Evolutionary conservation across 2,329 filamentous ascomycete species (phyloP).

Genomic region (Neonectria ditissima): DNA sequence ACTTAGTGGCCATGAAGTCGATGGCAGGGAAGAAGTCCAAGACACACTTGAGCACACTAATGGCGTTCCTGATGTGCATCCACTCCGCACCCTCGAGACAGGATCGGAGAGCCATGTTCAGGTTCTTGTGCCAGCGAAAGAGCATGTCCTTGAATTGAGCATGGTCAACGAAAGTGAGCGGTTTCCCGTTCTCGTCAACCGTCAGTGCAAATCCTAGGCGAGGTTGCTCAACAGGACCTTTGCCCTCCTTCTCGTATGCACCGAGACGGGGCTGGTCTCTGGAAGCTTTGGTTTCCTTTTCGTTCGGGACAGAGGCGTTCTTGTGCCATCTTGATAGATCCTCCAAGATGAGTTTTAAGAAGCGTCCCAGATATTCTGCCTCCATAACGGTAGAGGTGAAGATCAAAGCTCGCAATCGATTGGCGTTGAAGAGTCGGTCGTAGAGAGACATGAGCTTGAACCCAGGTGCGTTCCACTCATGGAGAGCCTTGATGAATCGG

Average conservation of each 20-base stretch:
- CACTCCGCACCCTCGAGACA: constrained; percentile 89
- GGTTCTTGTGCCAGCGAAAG: constrained; percentile 89
- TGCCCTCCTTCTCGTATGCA: constrained; percentile 84
- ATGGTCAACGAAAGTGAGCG: constrained; percentile 80
- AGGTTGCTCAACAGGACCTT: constrained; percentile 59
- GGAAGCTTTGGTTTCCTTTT: constrained; percentile 49
- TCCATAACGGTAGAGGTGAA: constrained; percentile 92
- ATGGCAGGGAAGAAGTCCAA: constrained; percentile 87
- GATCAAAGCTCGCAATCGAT: constrained; percentile 83
- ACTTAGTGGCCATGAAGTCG: constrained; percentile 84
- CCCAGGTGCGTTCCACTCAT: constrained; percentile 84
- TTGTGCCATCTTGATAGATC: constrained; percentile 89
- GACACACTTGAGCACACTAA: constrained; percentile 86
- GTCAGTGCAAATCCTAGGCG: constrained; percentile 83
- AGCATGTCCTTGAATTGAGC: constrained; percentile 87
- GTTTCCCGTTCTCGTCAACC: constrained; percentile 74
- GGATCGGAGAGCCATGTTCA: constrained; percentile 82
- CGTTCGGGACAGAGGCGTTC: constrained; percentile 68
- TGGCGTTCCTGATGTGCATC: constrained; percentile 97
- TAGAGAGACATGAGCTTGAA: constrained; percentile 89
- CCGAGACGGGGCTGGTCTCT: constrained; percentile 71
- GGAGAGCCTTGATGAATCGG: constrained; percentile 86
- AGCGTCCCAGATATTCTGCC: constrained; percentile 91
- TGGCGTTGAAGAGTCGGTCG: constrained; percentile 85
- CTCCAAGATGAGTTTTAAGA: constrained; percentile 83